A percentile compares a stretch with the other conserved stretches of the same genome.
phyloP scores from a whole-genome alignment of 768 basidiomycete genomes.

The Russula foetens region DNA sequence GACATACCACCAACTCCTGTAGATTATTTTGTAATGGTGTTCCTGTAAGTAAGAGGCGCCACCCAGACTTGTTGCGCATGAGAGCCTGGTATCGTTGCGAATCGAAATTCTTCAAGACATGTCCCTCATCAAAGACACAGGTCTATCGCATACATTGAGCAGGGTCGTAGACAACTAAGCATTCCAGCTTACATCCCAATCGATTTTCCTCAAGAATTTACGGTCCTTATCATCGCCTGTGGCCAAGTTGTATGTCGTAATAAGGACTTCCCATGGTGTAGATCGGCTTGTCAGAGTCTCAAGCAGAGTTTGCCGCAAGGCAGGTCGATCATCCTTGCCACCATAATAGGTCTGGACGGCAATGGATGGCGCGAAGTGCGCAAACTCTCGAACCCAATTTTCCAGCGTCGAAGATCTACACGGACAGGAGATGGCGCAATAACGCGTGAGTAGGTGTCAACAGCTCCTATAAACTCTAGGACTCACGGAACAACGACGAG shows the following conservation, averaged over 20 bases:
- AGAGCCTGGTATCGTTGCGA: constrained; percentile 93
- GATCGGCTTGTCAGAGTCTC: constrained; percentile 44
- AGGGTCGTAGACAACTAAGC: neutral
- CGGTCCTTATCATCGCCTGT: constrained; percentile 81
- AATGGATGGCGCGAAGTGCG: constrained; percentile 80
- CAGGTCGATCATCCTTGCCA: constrained; percentile 74
- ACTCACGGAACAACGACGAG: constrained; percentile 93
- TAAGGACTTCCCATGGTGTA: constrained; percentile 83
- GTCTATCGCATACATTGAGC: constrained; percentile 40
- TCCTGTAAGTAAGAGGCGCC: constrained; percentile 90
- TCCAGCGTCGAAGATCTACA: constrained; percentile 88
- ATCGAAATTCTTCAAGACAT: constrained; percentile 94
- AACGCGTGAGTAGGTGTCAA: neutral
- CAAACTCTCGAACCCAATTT: constrained; percentile 98
- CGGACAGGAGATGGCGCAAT: neutral
- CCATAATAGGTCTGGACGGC: constrained; percentile 91
- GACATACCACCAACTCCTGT: constrained; percentile 79
- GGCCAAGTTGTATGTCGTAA: constrained; percentile 95
- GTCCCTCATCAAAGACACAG: constrained; percentile 95
- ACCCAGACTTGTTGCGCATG: constrained; percentile 75
- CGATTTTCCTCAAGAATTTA: constrained; percentile 85
- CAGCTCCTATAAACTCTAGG: neutral
- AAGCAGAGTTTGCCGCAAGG: constrained; percentile 62
- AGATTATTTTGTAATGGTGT: constrained; percentile 92
- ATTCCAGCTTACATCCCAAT: constrained; percentile 76